These are phyloP conservation scores for Xylaria sp. DNA, from an alignment of 2,329 filamentous ascomycete genomes.

Conservation along the genomic window DNA sequence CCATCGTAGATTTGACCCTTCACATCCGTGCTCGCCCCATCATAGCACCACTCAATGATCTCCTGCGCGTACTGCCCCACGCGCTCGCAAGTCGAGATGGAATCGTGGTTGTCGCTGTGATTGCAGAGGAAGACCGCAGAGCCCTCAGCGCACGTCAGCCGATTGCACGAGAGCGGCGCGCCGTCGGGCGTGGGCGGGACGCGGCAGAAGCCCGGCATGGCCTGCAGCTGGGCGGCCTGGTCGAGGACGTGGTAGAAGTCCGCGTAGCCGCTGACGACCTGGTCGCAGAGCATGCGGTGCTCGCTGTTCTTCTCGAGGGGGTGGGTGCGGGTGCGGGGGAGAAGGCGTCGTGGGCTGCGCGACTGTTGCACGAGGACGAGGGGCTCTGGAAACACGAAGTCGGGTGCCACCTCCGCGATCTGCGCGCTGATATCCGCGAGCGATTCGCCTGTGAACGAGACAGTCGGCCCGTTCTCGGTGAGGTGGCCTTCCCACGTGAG, in stretches of 20 bases:
- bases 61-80: constrained; percentile 20
- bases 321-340: too few species aligned
- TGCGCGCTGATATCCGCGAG: constrained; percentile 23
- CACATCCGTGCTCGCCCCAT: neutral
- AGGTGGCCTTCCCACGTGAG: constrained; percentile 24
- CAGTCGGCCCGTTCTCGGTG: constrained; percentile 33
- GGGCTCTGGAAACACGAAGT: neutral
- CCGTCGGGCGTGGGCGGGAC: neutral
- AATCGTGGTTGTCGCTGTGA: constrained; percentile 15
- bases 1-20: constrained; percentile 23
- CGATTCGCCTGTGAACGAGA: constrained; percentile 14
- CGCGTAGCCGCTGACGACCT: constrained; percentile 7
- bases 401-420: constrained; percentile 14
- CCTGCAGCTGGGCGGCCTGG: constrained; percentile 10
- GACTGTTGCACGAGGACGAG: neutral
- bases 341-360: neutral
- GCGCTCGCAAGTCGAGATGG: constrained; percentile 11
- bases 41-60: constrained; percentile 16
- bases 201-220: constrained; percentile 21
- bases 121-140: constrained; percentile 26
- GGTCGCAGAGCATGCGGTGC: constrained; percentile 13
- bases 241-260: constrained; percentile 9
- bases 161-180: constrained; percentile 12
- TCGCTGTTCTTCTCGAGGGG: constrained; percentile 5
- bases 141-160: constrained; percentile 14